phyloP scores from a whole-genome alignment of 805 yeast species.

The Sugiyamaella lignohabitans region DNA sequence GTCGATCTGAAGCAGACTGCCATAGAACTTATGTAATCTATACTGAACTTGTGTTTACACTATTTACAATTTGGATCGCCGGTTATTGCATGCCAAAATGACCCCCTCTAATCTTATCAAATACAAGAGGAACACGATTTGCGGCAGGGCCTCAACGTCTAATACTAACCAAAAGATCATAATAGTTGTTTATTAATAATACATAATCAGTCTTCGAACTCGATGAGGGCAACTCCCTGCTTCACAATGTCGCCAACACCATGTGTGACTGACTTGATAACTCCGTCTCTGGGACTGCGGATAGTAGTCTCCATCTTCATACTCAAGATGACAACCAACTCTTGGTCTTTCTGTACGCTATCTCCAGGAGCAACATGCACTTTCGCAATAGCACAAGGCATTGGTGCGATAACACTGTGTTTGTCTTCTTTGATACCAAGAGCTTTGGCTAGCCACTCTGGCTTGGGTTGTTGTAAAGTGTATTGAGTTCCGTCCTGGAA shows the following conservation, averaged over 20 bases:
- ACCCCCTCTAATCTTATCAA: no score
- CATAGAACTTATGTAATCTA: not conserved
- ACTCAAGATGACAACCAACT: constrained; percentile 25
- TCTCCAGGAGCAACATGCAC: constrained; percentile 25
- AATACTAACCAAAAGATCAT: no score
- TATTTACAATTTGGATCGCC: no score
- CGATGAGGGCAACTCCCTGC: constrained; percentile 28
- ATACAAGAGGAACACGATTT: not conserved
- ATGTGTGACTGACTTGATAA: constrained; percentile 25
- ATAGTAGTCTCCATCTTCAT: constrained; percentile 33
- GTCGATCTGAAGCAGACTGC: constrained; percentile 26
- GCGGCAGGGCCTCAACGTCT: not conserved
- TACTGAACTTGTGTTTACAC: no score
- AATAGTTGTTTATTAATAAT: no score
- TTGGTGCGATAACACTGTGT: constrained; percentile 27
- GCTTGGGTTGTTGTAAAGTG: constrained; percentile 22
- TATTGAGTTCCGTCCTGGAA: constrained; percentile 27
- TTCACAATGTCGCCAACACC: constrained; percentile 28
- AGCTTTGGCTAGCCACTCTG: constrained; percentile 27
- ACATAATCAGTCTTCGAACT: constrained; percentile 22
- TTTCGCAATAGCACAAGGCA: constrained; percentile 29
- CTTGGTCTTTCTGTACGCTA: constrained; percentile 26
- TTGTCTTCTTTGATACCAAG: constrained; percentile 20
- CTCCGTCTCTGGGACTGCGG: constrained; percentile 27
- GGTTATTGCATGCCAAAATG: no score